phyloP scores from a whole-genome alignment of 768 basidiomycete genomes.

The Panaeolus cyanescens region DNA sequence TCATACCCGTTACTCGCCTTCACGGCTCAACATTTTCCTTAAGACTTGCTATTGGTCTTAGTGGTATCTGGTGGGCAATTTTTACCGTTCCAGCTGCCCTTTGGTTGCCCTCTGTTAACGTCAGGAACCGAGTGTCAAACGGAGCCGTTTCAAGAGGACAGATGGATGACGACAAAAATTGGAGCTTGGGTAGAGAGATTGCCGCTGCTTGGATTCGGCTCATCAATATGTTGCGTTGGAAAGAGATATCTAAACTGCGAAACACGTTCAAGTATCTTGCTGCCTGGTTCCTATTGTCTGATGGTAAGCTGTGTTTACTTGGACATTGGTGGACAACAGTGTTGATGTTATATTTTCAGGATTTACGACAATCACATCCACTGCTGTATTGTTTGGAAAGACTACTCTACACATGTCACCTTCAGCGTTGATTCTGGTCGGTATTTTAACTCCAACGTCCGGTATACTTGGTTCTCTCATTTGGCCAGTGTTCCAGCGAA shows the following conservation, averaged over 20 bases:
- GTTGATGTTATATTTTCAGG: conserved; percentile 32
- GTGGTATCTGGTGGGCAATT: conserved; percentile 86
- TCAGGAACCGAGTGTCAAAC: conserved; percentile 15
- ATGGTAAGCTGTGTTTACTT: conserved; percentile 52
- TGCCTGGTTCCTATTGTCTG: conserved; percentile 94
- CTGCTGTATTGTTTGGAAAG: conserved; percentile 91
- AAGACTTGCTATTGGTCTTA: conserved; percentile 80
- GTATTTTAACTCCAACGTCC: conserved; percentile 71
- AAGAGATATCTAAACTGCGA: conserved; percentile 70
- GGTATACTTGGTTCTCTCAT: conserved; percentile 86
- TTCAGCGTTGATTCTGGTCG: conserved; percentile 76
- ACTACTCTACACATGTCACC: conserved; percentile 82
- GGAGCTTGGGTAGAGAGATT: conserved; percentile 56
- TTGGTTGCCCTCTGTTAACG: conserved; percentile 59
- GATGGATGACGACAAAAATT: conserved; percentile 31
- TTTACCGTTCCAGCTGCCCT: conserved; percentile 79
- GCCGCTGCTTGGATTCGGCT: conserved; percentile 74
- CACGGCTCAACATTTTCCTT: conserved; percentile 78
- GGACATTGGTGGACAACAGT: not conserved
- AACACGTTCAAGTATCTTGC: conserved; percentile 90
- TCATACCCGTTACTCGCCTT: conserved; percentile 77
- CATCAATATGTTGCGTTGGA: conserved; percentile 70
- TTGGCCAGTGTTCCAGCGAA: conserved; percentile 75
- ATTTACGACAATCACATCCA: conserved; percentile 91
- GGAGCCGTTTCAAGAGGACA: conserved; percentile 15